These are phyloP conservation scores for Mycocentrospora acerina DNA, from an alignment of 2,329 filamentous ascomycete species.

Conservation along the genomic window DNA sequence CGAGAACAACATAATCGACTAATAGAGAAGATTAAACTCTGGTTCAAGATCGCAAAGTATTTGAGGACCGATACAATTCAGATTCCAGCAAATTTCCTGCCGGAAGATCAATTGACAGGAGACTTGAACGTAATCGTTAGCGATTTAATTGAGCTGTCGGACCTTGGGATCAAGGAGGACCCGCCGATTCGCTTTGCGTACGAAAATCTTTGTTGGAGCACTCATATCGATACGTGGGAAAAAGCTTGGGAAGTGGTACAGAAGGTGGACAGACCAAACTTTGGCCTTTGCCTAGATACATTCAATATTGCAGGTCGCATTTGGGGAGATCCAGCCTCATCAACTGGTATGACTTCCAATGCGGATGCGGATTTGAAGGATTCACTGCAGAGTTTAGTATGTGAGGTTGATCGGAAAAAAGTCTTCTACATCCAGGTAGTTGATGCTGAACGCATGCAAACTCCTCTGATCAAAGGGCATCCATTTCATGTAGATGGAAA, in stretches of 20 bases:
- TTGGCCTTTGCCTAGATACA: slow-evolving; percentile 75
- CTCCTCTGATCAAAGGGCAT: slow-evolving; percentile 1
- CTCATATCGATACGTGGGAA: slow-evolving; percentile 67
- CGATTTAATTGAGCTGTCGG: slow-evolving; percentile 61
- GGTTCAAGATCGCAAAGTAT: slow-evolving; percentile 6
- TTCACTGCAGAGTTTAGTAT: slow-evolving; percentile 1
- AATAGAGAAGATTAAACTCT: slow-evolving; percentile 5
- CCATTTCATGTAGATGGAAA: slow-evolving; percentile 3
- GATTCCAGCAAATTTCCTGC: slow-evolving; percentile 7
- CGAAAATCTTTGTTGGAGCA: slow-evolving; percentile 83
- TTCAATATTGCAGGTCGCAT: slow-evolving; percentile 75
- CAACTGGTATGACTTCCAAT: slow-evolving; percentile 5
- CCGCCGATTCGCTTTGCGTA: slow-evolving; percentile 66
- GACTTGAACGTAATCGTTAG: slow-evolving; percentile 47
- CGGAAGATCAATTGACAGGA: slow-evolving; percentile 2
- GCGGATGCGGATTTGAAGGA: slow-evolving; percentile 5
- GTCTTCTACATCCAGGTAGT: slow-evolving; percentile 7
- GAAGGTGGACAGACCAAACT: slow-evolving; percentile 63
- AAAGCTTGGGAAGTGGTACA: slow-evolving; percentile 69
- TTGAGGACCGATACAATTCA: slow-evolving; percentile 5
- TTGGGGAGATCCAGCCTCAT: slow-evolving; percentile 63
- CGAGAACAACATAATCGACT: slow-evolving; percentile 4
- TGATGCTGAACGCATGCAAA: slow-evolving; percentile 1
- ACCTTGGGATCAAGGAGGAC: slow-evolving; percentile 56
- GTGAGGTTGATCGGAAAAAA: slow-evolving; percentile 3